Conservation (phyloP, 73 alveolate species). For the Paramecium sonneborni region DNA sequence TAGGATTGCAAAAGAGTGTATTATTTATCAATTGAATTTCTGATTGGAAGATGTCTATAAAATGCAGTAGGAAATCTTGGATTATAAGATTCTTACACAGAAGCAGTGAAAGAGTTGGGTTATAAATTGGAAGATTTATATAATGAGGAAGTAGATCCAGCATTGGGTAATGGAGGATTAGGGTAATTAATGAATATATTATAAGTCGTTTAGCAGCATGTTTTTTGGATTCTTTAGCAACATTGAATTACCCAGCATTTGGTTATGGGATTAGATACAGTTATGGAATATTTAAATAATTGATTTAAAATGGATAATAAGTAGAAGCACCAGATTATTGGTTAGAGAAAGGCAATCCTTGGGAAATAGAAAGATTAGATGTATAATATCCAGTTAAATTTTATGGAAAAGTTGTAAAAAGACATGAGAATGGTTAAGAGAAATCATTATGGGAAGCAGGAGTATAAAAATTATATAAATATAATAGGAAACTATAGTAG, state of each 20-base stretch:
- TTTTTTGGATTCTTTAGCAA: slow-evolving; percentile 98
- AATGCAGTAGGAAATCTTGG: slow-evolving; percentile 95
- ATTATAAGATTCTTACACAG: slow-evolving; percentile 89
- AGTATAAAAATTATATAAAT: neutral
- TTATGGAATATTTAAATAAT: slow-evolving; percentile 99
- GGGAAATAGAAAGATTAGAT: slow-evolving; percentile 98
- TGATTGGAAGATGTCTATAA: slow-evolving; percentile 97
- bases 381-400: slow-evolving; percentile 92
- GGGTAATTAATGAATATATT: slow-evolving; percentile 62
- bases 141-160: slow-evolving; percentile 99
- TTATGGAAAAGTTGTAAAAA: slow-evolving; percentile 89
- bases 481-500: slow-evolving; percentile 85
- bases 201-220: slow-evolving; percentile 98
- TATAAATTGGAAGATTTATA: slow-evolving; percentile 92
- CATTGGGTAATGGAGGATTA: slow-evolving; percentile 99
- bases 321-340: slow-evolving; percentile 99
- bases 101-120: slow-evolving; percentile 94
- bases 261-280: slow-evolving; percentile 99
- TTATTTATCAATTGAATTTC: slow-evolving; percentile 96
- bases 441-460: slow-evolving; percentile 96
- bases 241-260: slow-evolving; percentile 98
- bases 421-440: slow-evolving; percentile 80
- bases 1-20: slow-evolving; percentile 86
- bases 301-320: slow-evolving; percentile 95
- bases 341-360: slow-evolving; percentile 97